Base-by-base conservation (phyloP, 2,329 filamentous ascomycete genomes). In the Plectosphaerella sp. region DNA sequence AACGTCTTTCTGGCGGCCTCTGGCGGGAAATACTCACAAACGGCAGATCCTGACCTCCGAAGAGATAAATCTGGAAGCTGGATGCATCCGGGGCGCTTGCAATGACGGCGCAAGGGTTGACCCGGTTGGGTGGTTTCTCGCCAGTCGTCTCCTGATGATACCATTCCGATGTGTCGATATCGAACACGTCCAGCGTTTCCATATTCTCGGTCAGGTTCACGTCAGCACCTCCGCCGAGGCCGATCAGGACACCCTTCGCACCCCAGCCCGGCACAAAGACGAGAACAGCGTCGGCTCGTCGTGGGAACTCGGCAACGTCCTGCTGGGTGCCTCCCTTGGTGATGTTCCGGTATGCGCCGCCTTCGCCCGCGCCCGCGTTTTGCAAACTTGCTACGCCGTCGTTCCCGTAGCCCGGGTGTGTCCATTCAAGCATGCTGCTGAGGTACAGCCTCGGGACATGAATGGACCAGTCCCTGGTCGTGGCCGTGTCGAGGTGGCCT, bases 11-110 rank as follows among this genome's bases (percentile, higher is more conserved):
- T 4, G 11, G 37, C 37, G 15, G 16, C 15, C 14, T 41, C 14
- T 36, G 16, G 18, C 3, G 18, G 15, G 22, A 16, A 16, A 48
- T 15, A 63, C 71, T 61, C 59, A 74, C 83, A 54, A 76, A 79
- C 1, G 88, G 87, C 1, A 91, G 73, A 57, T 88, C 88, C 63
- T 91, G 88, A 0, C 88, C 88, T 12, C 87, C 88, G 62, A 87
- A 91, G 70, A 91, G 79, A 68, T 91, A 90, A 45, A 92, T 78
- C 62, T 91, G 88, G 63, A 89, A 89, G 25, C 83, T 88, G 16
- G 84, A 87, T 9, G 87, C 87, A 61, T 89, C 87, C 7, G 86
- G 79, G 11, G 86, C 84, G 15, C 83, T 82, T 42, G 83, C 86
- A 16, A 88, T 80, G 0, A 86, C 84, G 11, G 86, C 83, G 61